Conservation (phyloP, 306 rosid species). For the Crotalaria pallida region DNA sequence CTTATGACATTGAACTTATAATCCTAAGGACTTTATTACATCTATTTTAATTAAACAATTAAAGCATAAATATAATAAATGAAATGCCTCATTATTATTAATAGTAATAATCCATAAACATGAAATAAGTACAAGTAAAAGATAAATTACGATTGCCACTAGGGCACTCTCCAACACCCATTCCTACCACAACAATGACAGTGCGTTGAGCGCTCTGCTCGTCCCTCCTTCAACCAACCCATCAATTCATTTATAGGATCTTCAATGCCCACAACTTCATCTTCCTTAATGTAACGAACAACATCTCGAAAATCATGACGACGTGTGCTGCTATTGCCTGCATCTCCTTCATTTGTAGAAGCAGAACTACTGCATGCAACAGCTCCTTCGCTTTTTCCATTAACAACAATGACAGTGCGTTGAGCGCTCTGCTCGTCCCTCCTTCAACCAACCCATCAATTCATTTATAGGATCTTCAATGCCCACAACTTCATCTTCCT, state of each 20-base stretch:
- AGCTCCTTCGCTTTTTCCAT: not conserved
- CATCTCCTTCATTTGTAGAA: no score
- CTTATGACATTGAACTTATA: no score
- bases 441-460: not conserved
- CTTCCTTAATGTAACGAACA: not conserved
- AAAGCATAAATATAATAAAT: no score
- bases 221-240: not conserved
- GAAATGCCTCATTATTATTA: no score
- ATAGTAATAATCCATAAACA: no score
- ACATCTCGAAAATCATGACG: not conserved
- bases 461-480: not conserved
- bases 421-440: not conserved
- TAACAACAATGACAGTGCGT: not conserved
- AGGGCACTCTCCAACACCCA: no score
- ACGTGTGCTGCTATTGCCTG: no score
- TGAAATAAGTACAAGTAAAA: no score
- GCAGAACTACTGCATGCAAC: not conserved
- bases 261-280: not conserved
- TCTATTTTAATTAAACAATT: no score
- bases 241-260: not conserved
- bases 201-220: not conserved
- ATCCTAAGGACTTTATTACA: no score
- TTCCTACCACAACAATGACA: not conserved
- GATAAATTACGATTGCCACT: no score
- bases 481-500: constrained; percentile 1